A percentile compares a stretch with the other conserved stretches of the same genome.
phyloP scores from a whole-genome alignment of 345 rosid genomes.

The Raphanus sativus region DNA sequence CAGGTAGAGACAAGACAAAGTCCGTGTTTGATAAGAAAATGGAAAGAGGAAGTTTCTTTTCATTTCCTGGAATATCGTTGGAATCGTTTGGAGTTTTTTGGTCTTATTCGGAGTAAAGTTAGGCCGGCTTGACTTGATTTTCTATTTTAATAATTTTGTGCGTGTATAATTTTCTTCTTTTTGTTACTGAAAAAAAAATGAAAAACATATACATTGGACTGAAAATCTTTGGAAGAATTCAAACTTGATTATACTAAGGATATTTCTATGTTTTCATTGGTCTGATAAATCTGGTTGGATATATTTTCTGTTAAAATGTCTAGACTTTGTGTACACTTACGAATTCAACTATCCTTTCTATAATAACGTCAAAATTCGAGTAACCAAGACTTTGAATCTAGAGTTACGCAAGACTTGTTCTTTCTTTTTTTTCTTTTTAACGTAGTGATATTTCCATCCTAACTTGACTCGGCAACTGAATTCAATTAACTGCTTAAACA shows the following conservation, averaged over 20 bases:
- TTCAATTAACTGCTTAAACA: background rate
- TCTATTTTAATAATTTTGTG: background rate
- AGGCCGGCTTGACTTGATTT: background rate
- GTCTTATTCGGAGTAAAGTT: slow-evolving; percentile 25
- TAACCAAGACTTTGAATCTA: slow-evolving; percentile 11
- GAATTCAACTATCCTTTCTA: slow-evolving; percentile 6
- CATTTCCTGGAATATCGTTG: background rate
- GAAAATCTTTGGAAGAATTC: background rate
- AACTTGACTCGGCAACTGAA: slow-evolving; percentile 6
- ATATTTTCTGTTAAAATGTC: background rate
- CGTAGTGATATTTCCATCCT: background rate
- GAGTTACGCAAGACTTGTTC: background rate
- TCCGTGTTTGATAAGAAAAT: slow-evolving; percentile 10
- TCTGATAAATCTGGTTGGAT: background rate
- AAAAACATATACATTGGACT: background rate
- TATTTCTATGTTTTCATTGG: background rate
- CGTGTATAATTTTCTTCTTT: background rate
- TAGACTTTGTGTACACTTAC: background rate
- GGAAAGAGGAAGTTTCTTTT: slow-evolving; percentile 21
- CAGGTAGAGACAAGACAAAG: slow-evolving; percentile 20
- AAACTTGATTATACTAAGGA: background rate
- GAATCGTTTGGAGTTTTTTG: background rate
- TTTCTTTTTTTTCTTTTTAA: too few relatives aligned
- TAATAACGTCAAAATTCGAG: background rate
- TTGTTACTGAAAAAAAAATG: background rate